These are phyloP conservation scores for Tillandsia fasciculata DNA, from an alignment of 176 grass and related monocot species.

Conservation along the genomic window DNA sequence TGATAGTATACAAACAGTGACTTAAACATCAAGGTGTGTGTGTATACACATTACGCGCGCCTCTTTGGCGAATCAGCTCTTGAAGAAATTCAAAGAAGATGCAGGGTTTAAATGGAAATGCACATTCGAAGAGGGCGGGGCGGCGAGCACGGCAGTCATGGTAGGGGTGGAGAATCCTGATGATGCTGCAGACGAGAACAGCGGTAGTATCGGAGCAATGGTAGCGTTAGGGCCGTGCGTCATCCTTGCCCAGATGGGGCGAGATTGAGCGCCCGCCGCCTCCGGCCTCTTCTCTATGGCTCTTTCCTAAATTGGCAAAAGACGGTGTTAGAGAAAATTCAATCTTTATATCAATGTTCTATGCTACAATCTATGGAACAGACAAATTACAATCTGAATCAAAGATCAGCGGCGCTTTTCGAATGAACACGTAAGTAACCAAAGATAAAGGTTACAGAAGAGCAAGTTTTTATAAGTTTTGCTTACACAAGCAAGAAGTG, in stretches of 20 bases:
- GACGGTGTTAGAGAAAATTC: not conserved
- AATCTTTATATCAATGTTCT: not conserved
- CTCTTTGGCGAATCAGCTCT: not conserved
- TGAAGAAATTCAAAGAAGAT: not conserved
- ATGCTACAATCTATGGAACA: too few relatives aligned
- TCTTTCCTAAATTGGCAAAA: conserved; percentile 33
- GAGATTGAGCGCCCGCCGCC: conserved; percentile 18
- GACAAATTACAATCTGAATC: too few relatives aligned
- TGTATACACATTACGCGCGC: not conserved
- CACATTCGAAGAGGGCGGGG: conserved; percentile 30
- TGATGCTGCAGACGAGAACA: conserved; percentile 80
- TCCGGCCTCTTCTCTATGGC: conserved; percentile 45
- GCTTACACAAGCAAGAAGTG: not conserved
- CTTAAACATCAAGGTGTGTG: not conserved
- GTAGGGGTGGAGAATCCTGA: conserved; percentile 88
- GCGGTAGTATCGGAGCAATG: conserved; percentile 2
- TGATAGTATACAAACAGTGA: too few relatives aligned
- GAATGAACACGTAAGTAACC: too few relatives aligned
- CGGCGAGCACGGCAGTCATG: conserved; percentile 25
- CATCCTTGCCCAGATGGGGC: conserved; percentile 5
- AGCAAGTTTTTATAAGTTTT: too few relatives aligned
- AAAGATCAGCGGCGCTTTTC: too few relatives aligned
- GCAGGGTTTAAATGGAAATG: conserved; percentile 11
- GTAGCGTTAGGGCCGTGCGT: conserved; percentile 6
- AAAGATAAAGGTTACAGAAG: too few relatives aligned